These are phyloP conservation scores for Tranzscheliella williamsii DNA, from an alignment of 1,284 basidiomycete species.

Conservation along the genomic window DNA sequence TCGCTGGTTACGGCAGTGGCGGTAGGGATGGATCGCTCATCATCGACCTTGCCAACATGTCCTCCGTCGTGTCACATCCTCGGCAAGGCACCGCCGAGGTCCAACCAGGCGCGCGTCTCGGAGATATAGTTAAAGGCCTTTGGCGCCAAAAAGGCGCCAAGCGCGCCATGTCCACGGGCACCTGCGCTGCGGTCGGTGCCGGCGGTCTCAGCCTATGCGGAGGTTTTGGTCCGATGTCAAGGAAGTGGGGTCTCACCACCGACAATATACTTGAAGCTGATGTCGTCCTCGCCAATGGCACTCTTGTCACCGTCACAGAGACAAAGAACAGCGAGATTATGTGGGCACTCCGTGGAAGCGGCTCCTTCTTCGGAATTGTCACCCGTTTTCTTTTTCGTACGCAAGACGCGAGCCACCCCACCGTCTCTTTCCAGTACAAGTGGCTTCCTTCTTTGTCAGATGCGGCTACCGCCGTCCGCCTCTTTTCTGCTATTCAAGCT, in stretches of 20 bases:
- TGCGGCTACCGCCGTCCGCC: slow-evolving; percentile 7
- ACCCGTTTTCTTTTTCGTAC: slow-evolving; percentile 50
- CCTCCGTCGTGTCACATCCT: slow-evolving; percentile 38
- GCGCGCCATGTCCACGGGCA: slow-evolving; percentile 58
- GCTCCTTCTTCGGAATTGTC: slow-evolving; percentile 59
- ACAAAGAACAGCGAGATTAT: slow-evolving; percentile 37
- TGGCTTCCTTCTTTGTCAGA: slow-evolving; percentile 34
- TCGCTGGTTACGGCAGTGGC: slow-evolving; percentile 54
- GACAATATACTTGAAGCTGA: slow-evolving; percentile 58
- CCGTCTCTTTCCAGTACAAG: slow-evolving; percentile 36
- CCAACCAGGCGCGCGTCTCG: slow-evolving; percentile 56
- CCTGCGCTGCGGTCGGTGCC: slow-evolving; percentile 59
- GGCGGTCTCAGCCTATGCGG: slow-evolving; percentile 60
- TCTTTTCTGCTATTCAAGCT: slow-evolving; percentile 40
- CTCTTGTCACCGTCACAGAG: slow-evolving; percentile 40
- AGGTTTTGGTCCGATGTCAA: slow-evolving; percentile 53
- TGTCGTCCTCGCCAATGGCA: slow-evolving; percentile 60
- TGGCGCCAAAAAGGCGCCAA: slow-evolving; percentile 37
- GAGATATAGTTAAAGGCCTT: slow-evolving; percentile 60
- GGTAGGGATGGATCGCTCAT: slow-evolving; percentile 54
- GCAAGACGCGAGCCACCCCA: slow-evolving; percentile 41
- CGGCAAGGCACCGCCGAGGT: slow-evolving; percentile 40
- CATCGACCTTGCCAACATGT: slow-evolving; percentile 49
- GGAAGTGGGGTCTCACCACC: slow-evolving; percentile 58
- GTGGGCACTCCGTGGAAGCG: slow-evolving; percentile 59